Evolutionary conservation across 352 stramenopile genomes (phyloP).

Genomic region (Peronospora destructor): DNA sequence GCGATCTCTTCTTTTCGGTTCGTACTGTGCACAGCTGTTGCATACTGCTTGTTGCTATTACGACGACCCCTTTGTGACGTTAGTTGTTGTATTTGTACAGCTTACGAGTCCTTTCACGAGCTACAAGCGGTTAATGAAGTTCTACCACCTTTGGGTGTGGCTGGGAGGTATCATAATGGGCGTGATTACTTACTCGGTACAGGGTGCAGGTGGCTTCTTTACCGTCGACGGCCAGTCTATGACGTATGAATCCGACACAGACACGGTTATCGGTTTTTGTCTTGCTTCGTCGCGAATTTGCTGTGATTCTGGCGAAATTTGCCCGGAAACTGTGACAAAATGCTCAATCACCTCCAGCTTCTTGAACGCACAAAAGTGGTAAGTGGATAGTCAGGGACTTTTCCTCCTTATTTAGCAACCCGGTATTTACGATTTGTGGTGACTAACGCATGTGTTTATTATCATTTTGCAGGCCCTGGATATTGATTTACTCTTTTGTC

Average conservation of each 20-base stretch:
- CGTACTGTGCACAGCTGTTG: constrained; percentile 3
- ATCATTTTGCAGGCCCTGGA: constrained; percentile 57
- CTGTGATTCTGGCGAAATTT: constrained; percentile 47
- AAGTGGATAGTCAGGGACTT: not conserved
- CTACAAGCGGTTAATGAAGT: constrained; percentile 86
- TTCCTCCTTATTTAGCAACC: not conserved
- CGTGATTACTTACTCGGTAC: constrained; percentile 61
- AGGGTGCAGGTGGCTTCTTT: constrained; percentile 75
- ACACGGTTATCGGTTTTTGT: constrained; percentile 75
- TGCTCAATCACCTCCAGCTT: constrained; percentile 58
- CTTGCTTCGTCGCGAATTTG: constrained; percentile 77
- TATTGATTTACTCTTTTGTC: constrained; percentile 83
- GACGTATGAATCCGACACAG: constrained; percentile 60
- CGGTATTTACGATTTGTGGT: not conserved
- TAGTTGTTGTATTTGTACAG: constrained; percentile 12
- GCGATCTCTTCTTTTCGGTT: constrained; percentile 82
- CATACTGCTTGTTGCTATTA: constrained; percentile 1
- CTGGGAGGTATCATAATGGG: constrained; percentile 76
- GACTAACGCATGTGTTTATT: constrained; percentile 1
- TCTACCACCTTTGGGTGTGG: constrained; percentile 85
- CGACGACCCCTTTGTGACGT: not conserved
- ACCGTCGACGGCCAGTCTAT: constrained; percentile 77
- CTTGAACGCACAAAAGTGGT: constrained; percentile 75
- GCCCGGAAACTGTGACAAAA: constrained; percentile 27
- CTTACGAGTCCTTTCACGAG: constrained; percentile 85